Conservation (phyloP, 1,139 yeast genomes). For the Yamadazyma oceani region DNA sequence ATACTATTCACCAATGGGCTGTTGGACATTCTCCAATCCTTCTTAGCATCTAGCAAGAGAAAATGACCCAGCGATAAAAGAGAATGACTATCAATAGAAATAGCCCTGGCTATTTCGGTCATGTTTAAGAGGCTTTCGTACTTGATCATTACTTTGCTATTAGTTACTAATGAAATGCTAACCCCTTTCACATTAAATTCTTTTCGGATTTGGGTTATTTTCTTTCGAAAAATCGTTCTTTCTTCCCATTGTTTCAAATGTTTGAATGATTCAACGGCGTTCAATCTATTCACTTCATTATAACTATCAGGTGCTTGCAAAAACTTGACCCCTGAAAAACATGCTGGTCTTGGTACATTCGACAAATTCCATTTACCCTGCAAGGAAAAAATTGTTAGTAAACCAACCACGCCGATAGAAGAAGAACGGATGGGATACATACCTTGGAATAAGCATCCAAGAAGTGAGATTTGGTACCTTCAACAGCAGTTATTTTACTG, state of each 20-base stretch:
- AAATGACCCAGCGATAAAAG: constrained; percentile 57
- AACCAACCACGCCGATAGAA: too few species aligned
- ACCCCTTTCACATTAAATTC: constrained; percentile 49
- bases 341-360: constrained; percentile 53
- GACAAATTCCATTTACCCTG: constrained; percentile 60
- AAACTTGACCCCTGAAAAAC: constrained; percentile 46
- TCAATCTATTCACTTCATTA: constrained; percentile 41
- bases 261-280: constrained; percentile 41
- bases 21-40: constrained; percentile 64
- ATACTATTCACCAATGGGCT: constrained; percentile 65
- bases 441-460: constrained; percentile 57
- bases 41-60: constrained; percentile 54
- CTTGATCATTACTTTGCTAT: constrained; percentile 48
- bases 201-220: constrained; percentile 36
- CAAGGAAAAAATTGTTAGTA: neutral
- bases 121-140: constrained; percentile 46
- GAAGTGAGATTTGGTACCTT: constrained; percentile 58
- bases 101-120: constrained; percentile 51
- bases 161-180: constrained; percentile 57
- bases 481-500: constrained; percentile 26
- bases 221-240: constrained; percentile 33
- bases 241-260: constrained; percentile 54
- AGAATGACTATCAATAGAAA: constrained; percentile 68
- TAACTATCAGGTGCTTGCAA: constrained; percentile 62
- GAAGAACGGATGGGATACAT: too few species aligned